phyloP scores from a whole-genome alignment of 192 early-diverging fungal genomes.

The Spizellomyces punctatus region DNA sequence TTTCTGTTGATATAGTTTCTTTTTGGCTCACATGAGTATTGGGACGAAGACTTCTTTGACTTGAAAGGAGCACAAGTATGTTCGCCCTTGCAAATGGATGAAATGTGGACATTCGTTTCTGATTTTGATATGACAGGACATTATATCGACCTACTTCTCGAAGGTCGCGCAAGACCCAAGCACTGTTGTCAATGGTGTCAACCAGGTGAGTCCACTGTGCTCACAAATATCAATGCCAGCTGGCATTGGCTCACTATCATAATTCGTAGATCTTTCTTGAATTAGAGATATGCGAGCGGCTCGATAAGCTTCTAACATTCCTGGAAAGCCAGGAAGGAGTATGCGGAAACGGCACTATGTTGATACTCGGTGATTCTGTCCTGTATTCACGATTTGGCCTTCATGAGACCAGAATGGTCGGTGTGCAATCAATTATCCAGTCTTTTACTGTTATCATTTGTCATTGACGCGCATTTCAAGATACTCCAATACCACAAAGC shows the following conservation, averaged over 20 bases:
- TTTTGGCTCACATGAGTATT: slow-evolving; percentile 55
- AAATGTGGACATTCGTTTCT: no score
- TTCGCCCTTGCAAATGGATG: no score
- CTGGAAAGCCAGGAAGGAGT: slow-evolving; percentile 62
- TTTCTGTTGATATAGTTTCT: slow-evolving; percentile 40
- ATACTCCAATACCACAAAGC: slow-evolving; percentile 58
- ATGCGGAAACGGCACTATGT: slow-evolving; percentile 64
- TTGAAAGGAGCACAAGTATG: slow-evolving; percentile 52
- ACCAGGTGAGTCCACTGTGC: slow-evolving; percentile 39
- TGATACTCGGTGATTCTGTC: slow-evolving; percentile 58
- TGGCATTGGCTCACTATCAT: neutral
- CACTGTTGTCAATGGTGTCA: slow-evolving; percentile 53
- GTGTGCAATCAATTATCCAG: neutral
- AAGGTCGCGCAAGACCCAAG: slow-evolving; percentile 50
- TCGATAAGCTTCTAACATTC: slow-evolving; percentile 65
- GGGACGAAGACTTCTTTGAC: slow-evolving; percentile 66
- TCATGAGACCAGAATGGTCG: slow-evolving; percentile 62
- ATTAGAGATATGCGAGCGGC: slow-evolving; percentile 44
- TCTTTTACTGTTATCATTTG: neutral
- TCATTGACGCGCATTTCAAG: slow-evolving; percentile 22
- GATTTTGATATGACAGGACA: slow-evolving; percentile 21
- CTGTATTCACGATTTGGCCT: slow-evolving; percentile 54
- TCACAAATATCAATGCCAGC: no score
- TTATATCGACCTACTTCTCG: slow-evolving; percentile 51
- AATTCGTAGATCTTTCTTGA: slow-evolving; percentile 49